Percentiles rank a stretch among this genome's conserved stretches.
Evolutionary conservation across 345 rosid genomes (phyloP).

Genomic region (Barbarea vulgaris): DNA sequence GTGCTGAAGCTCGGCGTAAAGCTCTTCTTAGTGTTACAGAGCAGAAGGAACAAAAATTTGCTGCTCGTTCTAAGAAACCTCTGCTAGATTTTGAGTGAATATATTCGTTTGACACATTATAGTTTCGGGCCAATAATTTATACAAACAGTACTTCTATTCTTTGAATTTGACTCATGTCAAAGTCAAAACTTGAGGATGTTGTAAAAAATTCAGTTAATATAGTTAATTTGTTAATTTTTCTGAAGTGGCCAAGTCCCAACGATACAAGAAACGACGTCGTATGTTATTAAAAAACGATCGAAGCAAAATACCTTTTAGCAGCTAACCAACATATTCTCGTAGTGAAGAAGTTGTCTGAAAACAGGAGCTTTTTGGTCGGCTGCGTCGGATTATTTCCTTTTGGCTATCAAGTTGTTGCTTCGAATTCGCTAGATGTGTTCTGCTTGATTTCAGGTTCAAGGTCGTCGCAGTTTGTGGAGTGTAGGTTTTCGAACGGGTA

Average conservation of each 20-base stretch:
- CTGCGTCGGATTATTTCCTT: slow-evolving; percentile 69
- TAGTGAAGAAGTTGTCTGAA: slow-evolving; percentile 61
- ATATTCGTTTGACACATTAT: not conserved
- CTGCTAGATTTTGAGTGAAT: slow-evolving; percentile 49
- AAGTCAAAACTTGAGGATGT: not conserved
- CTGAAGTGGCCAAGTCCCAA: not conserved
- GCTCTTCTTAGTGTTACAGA: slow-evolving; percentile 50
- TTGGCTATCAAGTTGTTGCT: not conserved
- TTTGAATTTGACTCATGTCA: not conserved
- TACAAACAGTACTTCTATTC: not conserved
- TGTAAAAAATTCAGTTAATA: not conserved
- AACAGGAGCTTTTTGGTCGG: slow-evolving; percentile 59
- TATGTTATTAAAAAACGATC: not conserved
- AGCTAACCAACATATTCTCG: not conserved
- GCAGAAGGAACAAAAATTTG: slow-evolving; percentile 35
- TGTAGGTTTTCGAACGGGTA: not conserved
- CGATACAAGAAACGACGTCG: not conserved
- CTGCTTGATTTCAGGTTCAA: not conserved
- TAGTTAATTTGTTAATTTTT: not conserved
- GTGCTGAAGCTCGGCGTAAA: slow-evolving; percentile 56
- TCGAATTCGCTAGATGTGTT: not conserved
- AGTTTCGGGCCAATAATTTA: not conserved
- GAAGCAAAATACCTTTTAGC: not conserved
- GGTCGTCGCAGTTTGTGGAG: not conserved
- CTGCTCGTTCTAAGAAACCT: slow-evolving; percentile 38